Evolutionary conservation across 345 rosid genomes (phyloP), one percentile per base, ranked within the genome.

Genomic region (Populus alba): DNA sequence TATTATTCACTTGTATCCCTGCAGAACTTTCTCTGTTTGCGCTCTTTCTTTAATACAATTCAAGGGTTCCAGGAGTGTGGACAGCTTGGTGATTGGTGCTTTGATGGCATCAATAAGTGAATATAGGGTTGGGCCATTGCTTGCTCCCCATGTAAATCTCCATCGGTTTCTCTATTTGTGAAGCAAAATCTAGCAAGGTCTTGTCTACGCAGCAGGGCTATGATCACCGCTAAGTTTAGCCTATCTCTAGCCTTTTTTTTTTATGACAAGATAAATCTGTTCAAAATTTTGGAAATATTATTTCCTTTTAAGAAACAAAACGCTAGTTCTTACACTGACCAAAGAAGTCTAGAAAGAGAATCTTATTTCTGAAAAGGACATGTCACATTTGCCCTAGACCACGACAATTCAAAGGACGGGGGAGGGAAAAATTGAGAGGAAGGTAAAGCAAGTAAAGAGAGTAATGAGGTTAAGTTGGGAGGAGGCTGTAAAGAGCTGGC

Each of bases 11-110:
- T 31, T 59, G 43, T 81, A 75, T 22, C 41, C 70, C 47, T 37
- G 12, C 61, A 49, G 55, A 71, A 66, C 83, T 82, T 84, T 71
- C 87, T 87, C 80, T 41, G 83, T 87, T 76, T 73, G 76, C 74
- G 67, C 79, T 66, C 47, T 82, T 41, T 41, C 73, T 78, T 82
- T 74, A 71, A 61, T 80, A 65, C 80, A 67, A 39, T 9, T 74
- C 83, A 33, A 33, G 37, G 37, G 37, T 49, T 55, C 72, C 76
- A 83, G 81, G 81, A 84, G 81, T 74, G 73, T 82, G 82, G 77
- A 57, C 69, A 47, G 79, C 71, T 79, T 65, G 68, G 86, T 77
- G 79, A 81, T 77, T 71, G 73, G 41, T 8, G 53, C 62, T 78
- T 51, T 72, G 41, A 57, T 82, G 73, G 68, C 61, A 69, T 80